These are phyloP conservation scores for Vitis labrusca DNA, from an alignment of 164 flowering plant species.

Conservation along the genomic window DNA sequence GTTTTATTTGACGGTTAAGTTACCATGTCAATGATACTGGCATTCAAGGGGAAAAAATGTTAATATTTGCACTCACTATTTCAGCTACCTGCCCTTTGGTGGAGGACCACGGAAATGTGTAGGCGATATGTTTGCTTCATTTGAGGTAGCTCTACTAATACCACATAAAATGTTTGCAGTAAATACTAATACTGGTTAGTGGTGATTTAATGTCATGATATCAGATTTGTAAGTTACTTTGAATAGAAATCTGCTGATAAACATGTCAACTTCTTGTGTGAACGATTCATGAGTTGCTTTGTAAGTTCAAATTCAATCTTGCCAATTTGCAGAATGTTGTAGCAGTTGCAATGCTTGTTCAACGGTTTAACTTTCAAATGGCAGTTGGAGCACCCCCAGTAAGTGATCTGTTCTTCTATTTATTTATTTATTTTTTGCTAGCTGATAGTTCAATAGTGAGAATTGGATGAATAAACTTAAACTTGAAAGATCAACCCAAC, in stretches of 20 bases:
- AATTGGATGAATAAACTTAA: too few species aligned
- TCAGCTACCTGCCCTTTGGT: constrained; percentile 94
- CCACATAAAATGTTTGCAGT: background rate
- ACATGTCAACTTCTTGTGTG: background rate
- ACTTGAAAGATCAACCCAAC: too few species aligned
- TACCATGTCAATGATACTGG: background rate
- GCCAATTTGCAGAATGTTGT: constrained; percentile 58
- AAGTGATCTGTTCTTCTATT: constrained; percentile 23
- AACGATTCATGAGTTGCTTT: background rate
- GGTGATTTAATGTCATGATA: background rate
- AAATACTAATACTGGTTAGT: background rate
- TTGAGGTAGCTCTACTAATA: constrained; percentile 60
- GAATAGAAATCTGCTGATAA: background rate
- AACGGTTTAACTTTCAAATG: constrained; percentile 77
- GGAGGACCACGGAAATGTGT: constrained; percentile 97
- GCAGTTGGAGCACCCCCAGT: constrained; percentile 92
- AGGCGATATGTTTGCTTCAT: constrained; percentile 95
- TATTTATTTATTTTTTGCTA: background rate
- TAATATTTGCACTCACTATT: constrained; percentile 7
- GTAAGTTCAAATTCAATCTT: background rate
- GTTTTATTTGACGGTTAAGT: too few species aligned
- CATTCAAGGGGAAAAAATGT: too few species aligned
- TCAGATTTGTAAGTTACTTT: background rate
- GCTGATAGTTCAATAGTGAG: background rate
- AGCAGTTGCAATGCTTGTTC: constrained; percentile 88